A percentile compares a stretch with the other conserved stretches of the same genome.
Evolutionary conservation across 1,284 basidiomycete genomes (phyloP).

Genomic region (Earliella scabrosa): DNA sequence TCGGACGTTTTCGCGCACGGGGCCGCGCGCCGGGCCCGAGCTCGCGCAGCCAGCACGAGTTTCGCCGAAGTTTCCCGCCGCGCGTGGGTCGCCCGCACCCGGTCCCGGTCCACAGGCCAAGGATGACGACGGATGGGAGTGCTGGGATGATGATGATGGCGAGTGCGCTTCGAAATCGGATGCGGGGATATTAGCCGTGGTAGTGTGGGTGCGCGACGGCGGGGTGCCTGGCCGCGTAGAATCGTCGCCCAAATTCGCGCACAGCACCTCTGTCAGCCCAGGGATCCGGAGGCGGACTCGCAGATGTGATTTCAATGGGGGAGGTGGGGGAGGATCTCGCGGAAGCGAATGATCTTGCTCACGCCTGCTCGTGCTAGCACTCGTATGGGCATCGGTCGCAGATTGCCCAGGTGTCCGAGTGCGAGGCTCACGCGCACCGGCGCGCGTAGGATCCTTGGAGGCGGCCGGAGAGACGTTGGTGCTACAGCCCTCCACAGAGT

Average conservation of each 20-base stretch:
- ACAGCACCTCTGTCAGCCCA: background rate
- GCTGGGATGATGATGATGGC: background rate
- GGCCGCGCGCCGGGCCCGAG: slow-evolving; percentile 10
- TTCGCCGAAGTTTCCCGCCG: slow-evolving; percentile 23
- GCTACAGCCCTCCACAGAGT: no score
- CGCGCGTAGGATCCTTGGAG: background rate
- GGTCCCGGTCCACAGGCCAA: background rate
- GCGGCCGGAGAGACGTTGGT: no score
- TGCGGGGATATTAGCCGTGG: no score
- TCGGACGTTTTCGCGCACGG: slow-evolving; percentile 1
- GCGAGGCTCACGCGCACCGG: background rate
- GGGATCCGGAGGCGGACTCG: background rate
- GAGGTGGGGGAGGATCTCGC: no score
- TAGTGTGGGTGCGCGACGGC: background rate
- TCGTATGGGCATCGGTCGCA: no score
- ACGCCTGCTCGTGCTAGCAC: no score
- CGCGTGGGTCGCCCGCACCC: background rate
- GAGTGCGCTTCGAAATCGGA: no score
- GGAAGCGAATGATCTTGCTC: no score
- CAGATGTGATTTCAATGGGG: no score
- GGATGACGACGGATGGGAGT: background rate
- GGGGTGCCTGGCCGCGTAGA: slow-evolving; percentile 8
- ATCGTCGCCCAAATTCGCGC: slow-evolving; percentile 4
- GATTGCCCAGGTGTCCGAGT: no score
- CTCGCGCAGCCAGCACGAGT: background rate